Evolutionary conservation across 805 yeast genomes (phyloP).

Genomic region (Saccharomycopsis fodiens): DNA sequence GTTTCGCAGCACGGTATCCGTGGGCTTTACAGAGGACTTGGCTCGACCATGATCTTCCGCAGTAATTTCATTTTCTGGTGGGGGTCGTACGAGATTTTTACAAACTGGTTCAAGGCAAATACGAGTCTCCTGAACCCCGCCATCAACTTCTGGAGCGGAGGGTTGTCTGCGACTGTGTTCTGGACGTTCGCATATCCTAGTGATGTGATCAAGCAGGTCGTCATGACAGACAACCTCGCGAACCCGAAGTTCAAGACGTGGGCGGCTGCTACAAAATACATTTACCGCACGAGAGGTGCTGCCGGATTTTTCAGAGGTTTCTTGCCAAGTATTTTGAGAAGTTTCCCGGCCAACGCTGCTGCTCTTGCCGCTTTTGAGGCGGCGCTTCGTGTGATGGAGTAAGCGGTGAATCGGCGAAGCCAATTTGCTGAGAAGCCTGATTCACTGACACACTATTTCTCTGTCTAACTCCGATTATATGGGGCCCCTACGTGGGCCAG

Average conservation of each 20-base stretch:
- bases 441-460: no score
- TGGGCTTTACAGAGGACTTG: constrained; percentile 73
- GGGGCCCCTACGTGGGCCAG: no score
- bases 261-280: constrained; percentile 61
- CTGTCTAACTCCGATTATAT: no score
- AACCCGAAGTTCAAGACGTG: constrained; percentile 67
- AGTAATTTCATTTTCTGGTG: constrained; percentile 87
- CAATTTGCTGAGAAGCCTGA: no score
- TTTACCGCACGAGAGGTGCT: constrained; percentile 43
- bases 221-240: constrained; percentile 70
- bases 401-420: no score
- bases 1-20: constrained; percentile 54
- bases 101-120: constrained; percentile 55
- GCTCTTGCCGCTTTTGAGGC: constrained; percentile 87
- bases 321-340: constrained; percentile 68
- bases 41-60: constrained; percentile 83
- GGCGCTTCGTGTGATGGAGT: constrained; percentile 44
- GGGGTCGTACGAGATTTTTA: constrained; percentile 83
- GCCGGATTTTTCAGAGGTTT: constrained; percentile 76
- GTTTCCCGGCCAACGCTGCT: constrained; percentile 92
- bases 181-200: constrained; percentile 88
- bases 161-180: constrained; percentile 76
- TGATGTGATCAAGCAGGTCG: constrained; percentile 81
- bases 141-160: constrained; percentile 89
- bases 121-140: constrained; percentile 62